A percentile compares a stretch with the other conserved stretches of the same genome.
These are phyloP conservation scores for Dipsacomyces acuminosporus DNA, from an alignment of 371 early-diverging fungal genomes.

Conservation along the genomic window DNA sequence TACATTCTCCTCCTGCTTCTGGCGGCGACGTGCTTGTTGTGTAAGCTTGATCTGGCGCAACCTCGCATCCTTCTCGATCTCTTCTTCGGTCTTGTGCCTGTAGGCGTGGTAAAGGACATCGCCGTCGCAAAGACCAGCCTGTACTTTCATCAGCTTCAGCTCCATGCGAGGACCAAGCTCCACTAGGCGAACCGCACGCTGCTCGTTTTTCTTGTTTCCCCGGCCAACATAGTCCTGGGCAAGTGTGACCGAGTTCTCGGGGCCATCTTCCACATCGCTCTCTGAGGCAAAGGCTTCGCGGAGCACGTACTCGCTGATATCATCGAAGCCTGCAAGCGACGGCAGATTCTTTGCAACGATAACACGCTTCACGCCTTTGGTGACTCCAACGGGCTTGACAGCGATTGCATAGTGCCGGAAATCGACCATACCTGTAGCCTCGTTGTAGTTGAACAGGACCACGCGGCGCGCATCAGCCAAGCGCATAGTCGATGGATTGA, in stretches of 20 bases:
- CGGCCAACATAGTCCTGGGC: conserved; percentile 75
- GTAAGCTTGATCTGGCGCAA: conserved; percentile 55
- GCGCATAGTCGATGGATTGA: conserved; percentile 90
- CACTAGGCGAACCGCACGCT: conserved; percentile 76
- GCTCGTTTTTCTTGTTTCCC: conserved; percentile 67
- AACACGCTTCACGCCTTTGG: conserved; percentile 81
- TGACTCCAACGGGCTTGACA: conserved; percentile 82
- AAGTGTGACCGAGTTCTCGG: conserved; percentile 71
- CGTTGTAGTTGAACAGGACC: conserved; percentile 85
- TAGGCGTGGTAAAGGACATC: conserved; percentile 80
- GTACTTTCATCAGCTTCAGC: conserved; percentile 82
- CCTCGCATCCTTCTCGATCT: conserved; percentile 58
- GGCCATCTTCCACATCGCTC: conserved; percentile 89
- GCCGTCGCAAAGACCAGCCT: conserved; percentile 87
- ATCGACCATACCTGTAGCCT: conserved; percentile 75
- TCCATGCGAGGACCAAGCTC: conserved; percentile 95
- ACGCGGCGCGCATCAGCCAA: conserved; percentile 85
- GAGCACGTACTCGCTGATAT: conserved; percentile 88
- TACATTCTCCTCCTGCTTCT: conserved; percentile 79
- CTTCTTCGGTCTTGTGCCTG: conserved; percentile 66
- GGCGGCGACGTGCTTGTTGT: conserved; percentile 64
- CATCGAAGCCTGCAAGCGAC: conserved; percentile 71
- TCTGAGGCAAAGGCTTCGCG: conserved; percentile 83
- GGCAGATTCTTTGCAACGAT: conserved; percentile 69
- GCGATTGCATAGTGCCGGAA: conserved; percentile 88